Percentiles rank a stretch among this genome's conserved stretches.
These are phyloP conservation scores for Pleodorina starrii DNA, from an alignment of 139 green algal species.

Conservation along the genomic window DNA sequence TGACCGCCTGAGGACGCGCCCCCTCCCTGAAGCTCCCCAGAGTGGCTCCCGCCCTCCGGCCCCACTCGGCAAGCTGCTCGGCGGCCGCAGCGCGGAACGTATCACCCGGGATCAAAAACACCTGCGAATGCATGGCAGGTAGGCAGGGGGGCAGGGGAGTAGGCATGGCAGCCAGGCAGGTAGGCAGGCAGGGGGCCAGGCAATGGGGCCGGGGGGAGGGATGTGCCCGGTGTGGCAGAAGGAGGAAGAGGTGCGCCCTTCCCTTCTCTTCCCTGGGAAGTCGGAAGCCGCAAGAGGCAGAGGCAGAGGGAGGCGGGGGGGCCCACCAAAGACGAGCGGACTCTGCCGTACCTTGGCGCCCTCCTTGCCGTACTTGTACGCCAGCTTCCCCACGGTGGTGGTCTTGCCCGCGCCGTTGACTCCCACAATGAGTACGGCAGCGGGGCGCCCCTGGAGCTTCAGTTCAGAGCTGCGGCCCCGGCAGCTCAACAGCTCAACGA, in stretches of 20 bases:
- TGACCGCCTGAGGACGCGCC: slow-evolving; percentile 58
- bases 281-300: too few species aligned
- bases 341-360: slow-evolving; percentile 70
- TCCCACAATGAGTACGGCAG: slow-evolving; percentile 92
- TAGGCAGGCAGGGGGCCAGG: too few species aligned
- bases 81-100: slow-evolving; percentile 96
- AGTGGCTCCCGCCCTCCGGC: slow-evolving; percentile 72
- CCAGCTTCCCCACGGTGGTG: slow-evolving; percentile 91
- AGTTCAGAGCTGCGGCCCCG: slow-evolving; percentile 30
- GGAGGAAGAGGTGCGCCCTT: too few species aligned
- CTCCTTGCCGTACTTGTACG: slow-evolving; percentile 78
- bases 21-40: slow-evolving; percentile 77
- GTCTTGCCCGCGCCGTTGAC: slow-evolving; percentile 99
- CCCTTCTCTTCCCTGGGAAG: too few species aligned
- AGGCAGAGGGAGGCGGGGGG: too few species aligned
- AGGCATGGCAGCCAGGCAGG: too few species aligned
- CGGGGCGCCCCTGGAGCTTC: slow-evolving; percentile 58
- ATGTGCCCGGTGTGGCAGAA: not conserved
- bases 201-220: too few species aligned
- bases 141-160: too few species aligned
- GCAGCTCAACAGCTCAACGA: slow-evolving; percentile 62
- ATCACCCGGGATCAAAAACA: slow-evolving; percentile 95
- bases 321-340: too few species aligned
- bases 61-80: slow-evolving; percentile 97
- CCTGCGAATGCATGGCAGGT: slow-evolving; percentile 50